Base-by-base conservation (phyloP, 169 alveolate species). In the Plasmodium coatneyi region DNA sequence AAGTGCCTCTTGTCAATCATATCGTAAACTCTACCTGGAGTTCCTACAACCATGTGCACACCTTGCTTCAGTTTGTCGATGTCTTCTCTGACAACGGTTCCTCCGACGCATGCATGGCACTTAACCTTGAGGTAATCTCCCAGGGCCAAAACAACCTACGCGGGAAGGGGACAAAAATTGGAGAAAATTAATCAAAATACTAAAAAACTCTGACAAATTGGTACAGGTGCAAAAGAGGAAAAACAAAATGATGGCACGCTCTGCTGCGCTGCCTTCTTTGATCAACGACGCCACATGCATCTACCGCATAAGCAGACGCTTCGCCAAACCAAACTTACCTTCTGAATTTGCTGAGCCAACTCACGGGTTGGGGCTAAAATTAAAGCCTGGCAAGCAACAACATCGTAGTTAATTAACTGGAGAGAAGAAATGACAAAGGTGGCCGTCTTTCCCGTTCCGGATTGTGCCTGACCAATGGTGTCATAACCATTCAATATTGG, bases 381-480 rank as follows among this genome's bases (percentile, higher is more conserved):
- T 72, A 98, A 90, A 49, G 97, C 99, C 90, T 96, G 98, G 39
- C 99, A 98, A 87, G 98, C 98, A 54, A 97, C 97, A 16, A 95
- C 95, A 28, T 84, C 97, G 16, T 97, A 86, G 94, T 98, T 99
- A 9, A 98, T 96, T n/a, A 96, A 92, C 94, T 99, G 98, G 83
- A 99, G 97, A 1, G 99, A 99, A 14, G 99, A 99, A 46, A 99
- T 97, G 86, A 99, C 95, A 92, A 99, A 99, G 74, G 99, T 99
- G 90, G 99, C 99, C 3, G 99, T 99, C 96, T 99, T 99, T 28
- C 99, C 99, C 52, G 99, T 99, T 9, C 99, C 99, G 46, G 99
- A 96, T 95, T 99, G 99, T 71, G 99, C 96, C 95, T 99, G 99
- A 19, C 99, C 99, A 41, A 99, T 98, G 43, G 99, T 99, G 95